A percentile compares a stretch with the other conserved stretches of the same genome.
phyloP scores from a whole-genome alignment of 768 basidiomycete species.

The Dacryopinax spathularia region DNA sequence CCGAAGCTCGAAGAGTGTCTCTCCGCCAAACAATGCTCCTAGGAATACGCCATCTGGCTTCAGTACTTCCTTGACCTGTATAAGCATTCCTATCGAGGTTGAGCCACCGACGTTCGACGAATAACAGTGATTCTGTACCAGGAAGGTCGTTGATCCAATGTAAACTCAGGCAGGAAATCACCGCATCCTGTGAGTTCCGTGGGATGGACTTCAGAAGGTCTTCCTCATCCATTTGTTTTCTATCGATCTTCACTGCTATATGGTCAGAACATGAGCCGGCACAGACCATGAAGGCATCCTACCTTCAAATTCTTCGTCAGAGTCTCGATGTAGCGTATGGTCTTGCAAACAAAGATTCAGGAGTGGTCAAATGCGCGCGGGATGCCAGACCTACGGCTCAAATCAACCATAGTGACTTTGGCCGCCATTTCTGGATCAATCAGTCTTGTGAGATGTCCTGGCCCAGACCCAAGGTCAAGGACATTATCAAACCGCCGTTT shows the following conservation, averaged over 20 bases:
- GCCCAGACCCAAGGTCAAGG: conserved; percentile 77
- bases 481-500: conserved; percentile 66
- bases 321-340: conserved; percentile 57
- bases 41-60: conserved; percentile 88
- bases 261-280: neutral
- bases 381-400: conserved; percentile 45
- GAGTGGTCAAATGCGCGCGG: neutral
- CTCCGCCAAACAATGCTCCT: conserved; percentile 88
- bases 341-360: conserved; percentile 29
- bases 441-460: conserved; percentile 83
- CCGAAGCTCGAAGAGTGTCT: conserved; percentile 89
- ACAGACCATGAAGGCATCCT: conserved; percentile 11
- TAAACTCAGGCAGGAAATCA: conserved; percentile 78
- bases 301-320: conserved; percentile 72
- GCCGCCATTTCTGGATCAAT: conserved; percentile 51
- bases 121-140: conserved; percentile 34
- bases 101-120: neutral
- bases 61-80: conserved; percentile 74
- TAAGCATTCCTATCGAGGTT: conserved; percentile 45
- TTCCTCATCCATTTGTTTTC: conserved; percentile 77
- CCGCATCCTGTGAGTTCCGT: conserved; percentile 71
- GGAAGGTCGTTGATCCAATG: conserved; percentile 99
- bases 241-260: conserved; percentile 53
- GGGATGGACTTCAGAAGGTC: conserved; percentile 48
- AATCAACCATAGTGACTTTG: conserved; percentile 74